Evolutionary conservation across 2,329 filamentous ascomycete genomes (phyloP).

Genomic region (Cryoendolithus antarcticus): DNA sequence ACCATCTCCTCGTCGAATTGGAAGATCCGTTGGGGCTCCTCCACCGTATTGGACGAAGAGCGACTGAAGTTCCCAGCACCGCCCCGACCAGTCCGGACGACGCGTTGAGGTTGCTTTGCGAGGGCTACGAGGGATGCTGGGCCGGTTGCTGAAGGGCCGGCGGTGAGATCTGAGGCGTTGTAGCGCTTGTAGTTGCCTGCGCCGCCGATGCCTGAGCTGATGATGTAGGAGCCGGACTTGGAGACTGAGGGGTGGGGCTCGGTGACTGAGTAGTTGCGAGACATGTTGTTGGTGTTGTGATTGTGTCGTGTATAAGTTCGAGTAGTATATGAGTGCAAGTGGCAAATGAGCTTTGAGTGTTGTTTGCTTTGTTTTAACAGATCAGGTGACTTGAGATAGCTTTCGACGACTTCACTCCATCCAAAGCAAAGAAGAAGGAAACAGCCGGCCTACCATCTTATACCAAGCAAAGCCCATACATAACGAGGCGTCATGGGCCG

Average conservation of each 20-base stretch:
- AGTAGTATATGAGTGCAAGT: no score
- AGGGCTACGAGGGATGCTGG: conserved; percentile 39
- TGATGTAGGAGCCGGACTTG: conserved; percentile 31
- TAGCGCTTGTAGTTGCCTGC: conserved; percentile 46
- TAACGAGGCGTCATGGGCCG: no score
- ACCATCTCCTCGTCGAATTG: conserved; percentile 57
- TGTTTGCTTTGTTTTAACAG: conserved; percentile 6
- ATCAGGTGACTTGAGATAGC: no score
- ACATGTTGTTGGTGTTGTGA: conserved; percentile 12
- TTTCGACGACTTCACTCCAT: no score
- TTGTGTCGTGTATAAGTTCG: conserved; percentile 1
- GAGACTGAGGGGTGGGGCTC: conserved; percentile 50
- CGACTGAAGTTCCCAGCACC: conserved; percentile 43
- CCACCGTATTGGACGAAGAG: conserved; percentile 30
- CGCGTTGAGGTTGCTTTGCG: conserved; percentile 34
- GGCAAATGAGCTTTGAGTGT: not conserved
- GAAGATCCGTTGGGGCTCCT: conserved; percentile 46
- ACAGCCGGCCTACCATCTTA: no score
- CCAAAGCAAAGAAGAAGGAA: no score
- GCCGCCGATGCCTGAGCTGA: conserved; percentile 45
- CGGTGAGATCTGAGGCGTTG: conserved; percentile 42
- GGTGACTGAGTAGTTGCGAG: conserved; percentile 40
- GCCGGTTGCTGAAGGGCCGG: conserved; percentile 31
- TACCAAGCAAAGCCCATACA: no score
- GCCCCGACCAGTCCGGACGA: conserved; percentile 43